phyloP scores from a whole-genome alignment of 2,329 filamentous ascomycete species.

The Fusarium temperatum region DNA sequence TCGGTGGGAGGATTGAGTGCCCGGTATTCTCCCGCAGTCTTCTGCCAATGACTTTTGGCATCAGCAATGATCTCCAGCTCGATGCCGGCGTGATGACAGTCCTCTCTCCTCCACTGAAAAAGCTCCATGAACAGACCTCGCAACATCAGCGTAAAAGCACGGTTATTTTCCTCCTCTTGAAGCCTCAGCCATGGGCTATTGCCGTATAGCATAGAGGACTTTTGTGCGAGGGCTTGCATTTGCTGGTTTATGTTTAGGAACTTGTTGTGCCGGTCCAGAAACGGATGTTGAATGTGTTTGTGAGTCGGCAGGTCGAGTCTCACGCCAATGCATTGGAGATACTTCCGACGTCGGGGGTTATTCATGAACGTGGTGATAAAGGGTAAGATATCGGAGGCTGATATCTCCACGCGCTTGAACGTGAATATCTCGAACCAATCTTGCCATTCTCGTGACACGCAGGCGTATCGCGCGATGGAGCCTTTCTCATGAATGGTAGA shows the following conservation, averaged over 20 bases:
- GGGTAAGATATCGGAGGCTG: not conserved
- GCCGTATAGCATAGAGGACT: fast-evolving
- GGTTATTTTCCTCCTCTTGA: not conserved
- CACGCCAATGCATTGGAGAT: not conserved
- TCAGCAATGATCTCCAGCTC: not conserved
- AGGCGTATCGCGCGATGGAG: not conserved
- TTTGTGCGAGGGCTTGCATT: not conserved
- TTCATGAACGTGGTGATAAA: not conserved
- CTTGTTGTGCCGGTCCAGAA: fast-evolving
- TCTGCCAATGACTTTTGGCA: not conserved
- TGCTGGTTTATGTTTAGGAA: not conserved
- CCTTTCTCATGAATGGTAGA: not conserved
- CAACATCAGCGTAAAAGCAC: not conserved
- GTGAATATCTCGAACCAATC: not conserved
- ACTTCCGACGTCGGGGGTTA: not conserved
- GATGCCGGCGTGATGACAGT: not conserved
- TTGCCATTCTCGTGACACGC: not conserved
- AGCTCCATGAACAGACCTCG: not conserved
- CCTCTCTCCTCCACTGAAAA: not conserved
- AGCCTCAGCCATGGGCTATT: no score
- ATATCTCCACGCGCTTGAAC: not conserved
- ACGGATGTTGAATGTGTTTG: not conserved
- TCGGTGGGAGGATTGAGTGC: not conserved
- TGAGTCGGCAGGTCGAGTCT: not conserved
- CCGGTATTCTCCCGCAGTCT: not conserved